Evolutionary conservation across 2,329 filamentous ascomycete species (phyloP).

Genomic region (Onygenales sp.): DNA sequence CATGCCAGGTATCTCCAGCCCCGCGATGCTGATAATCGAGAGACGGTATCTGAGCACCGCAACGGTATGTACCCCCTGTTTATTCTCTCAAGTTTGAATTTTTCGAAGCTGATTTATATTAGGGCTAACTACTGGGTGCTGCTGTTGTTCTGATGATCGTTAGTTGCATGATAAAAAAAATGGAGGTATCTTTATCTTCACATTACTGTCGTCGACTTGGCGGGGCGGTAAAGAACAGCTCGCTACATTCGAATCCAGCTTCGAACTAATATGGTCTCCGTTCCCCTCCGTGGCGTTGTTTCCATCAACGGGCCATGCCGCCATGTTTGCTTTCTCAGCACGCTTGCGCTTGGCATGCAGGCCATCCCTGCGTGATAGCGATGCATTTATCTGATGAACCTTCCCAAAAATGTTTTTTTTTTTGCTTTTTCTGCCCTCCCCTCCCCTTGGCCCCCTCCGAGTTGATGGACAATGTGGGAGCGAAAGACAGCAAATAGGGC

Average conservation of each 20-base stretch:
- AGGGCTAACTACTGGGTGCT: not conserved
- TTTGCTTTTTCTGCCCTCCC: not conserved
- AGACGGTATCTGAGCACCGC: not conserved
- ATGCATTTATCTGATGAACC: not conserved
- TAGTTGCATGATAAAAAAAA: not conserved
- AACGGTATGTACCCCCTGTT: not conserved
- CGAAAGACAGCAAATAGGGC: not conserved
- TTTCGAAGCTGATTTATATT: not conserved
- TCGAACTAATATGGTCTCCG: not conserved
- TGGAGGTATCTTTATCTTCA: not conserved
- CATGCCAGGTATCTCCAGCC: not conserved
- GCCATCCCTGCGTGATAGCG: slow-evolving; percentile 4
- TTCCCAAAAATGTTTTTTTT: not conserved
- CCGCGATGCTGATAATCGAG: not conserved
- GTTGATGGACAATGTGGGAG: not conserved
- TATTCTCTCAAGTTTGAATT: not conserved
- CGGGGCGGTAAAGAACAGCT: too few species aligned
- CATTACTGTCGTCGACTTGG: too few species aligned
- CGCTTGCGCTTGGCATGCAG: slow-evolving; percentile 1
- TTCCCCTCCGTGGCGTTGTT: not conserved
- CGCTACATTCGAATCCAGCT: too few species aligned
- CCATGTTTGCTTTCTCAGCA: not conserved
- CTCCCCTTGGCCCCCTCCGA: not conserved
- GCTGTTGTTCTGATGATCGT: not conserved
- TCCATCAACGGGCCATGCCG: not conserved